These are phyloP conservation scores for Cenchrus purpureus DNA, from an alignment of 176 grass and related monocot species.

Conservation along the genomic window DNA sequence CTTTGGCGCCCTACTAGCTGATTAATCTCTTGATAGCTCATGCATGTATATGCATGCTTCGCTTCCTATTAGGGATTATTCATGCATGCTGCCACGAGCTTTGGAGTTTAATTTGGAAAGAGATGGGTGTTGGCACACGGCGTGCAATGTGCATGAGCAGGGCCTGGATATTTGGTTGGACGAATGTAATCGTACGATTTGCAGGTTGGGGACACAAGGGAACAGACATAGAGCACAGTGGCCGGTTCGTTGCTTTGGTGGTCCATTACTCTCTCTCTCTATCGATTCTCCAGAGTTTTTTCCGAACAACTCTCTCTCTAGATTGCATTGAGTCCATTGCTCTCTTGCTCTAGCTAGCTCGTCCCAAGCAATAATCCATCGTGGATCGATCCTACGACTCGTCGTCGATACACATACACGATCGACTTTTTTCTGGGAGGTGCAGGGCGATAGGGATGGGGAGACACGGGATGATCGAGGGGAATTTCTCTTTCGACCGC, in stretches of 20 bases:
- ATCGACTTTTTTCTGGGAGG: not conserved
- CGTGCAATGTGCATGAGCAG: not conserved
- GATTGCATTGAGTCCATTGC: too few relatives aligned
- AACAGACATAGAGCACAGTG: conserved; percentile 37
- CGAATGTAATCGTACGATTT: not conserved
- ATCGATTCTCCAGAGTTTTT: too few relatives aligned
- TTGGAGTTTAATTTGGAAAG: not conserved
- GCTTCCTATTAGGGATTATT: not conserved
- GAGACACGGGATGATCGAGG: conserved; percentile 39
- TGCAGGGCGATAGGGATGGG: conserved; percentile 13
- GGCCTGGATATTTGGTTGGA: conserved; percentile 14
- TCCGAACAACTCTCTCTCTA: too few relatives aligned
- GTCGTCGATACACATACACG: not conserved
- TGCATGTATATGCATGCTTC: not conserved
- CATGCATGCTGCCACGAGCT: not conserved
- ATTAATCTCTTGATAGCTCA: not conserved
- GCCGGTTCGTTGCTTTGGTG: not conserved
- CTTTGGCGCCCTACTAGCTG: not conserved
- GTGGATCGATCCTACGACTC: not conserved
- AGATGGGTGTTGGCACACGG: not conserved
- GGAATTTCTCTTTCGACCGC: conserved; percentile 49
- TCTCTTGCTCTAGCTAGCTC: too few relatives aligned
- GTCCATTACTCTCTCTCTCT: not conserved
- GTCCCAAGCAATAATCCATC: not conserved
- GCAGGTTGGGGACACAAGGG: not conserved